Conservation (phyloP, 2,329 filamentous ascomycete species). For the Sphaerostilbella broomeana region DNA sequence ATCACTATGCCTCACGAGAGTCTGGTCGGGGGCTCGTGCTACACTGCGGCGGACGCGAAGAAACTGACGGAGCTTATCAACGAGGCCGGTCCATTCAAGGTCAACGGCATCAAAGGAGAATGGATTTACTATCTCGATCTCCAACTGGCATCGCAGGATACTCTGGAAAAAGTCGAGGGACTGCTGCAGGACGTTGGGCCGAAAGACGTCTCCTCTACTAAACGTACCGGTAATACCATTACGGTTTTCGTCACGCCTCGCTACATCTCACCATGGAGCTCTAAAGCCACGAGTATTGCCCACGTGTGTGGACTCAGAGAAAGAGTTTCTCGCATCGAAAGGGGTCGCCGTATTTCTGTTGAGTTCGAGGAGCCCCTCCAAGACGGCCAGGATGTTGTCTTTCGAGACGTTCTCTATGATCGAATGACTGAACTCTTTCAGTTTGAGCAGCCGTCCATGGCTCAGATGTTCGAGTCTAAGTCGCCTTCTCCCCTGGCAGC, state of each 20-base stretch:
- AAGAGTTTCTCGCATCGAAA: slow-evolving; percentile 71
- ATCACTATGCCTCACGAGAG: slow-evolving; percentile 29
- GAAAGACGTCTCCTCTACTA: slow-evolving; percentile 20
- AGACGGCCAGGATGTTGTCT: slow-evolving; percentile 43
- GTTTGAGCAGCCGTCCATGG: slow-evolving; percentile 59
- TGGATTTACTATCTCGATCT: slow-evolving; percentile 65
- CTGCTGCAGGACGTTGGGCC: slow-evolving; percentile 38
- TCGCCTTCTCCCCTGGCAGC: slow-evolving; percentile 58
- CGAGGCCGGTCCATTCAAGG: slow-evolving; percentile 35
- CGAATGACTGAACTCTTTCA: slow-evolving; percentile 89
- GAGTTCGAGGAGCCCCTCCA: slow-evolving; percentile 45
- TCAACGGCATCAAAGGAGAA: slow-evolving; percentile 43
- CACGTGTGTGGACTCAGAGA: slow-evolving; percentile 78
- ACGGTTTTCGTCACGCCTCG: slow-evolving; percentile 72
- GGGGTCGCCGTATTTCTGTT: slow-evolving; percentile 71
- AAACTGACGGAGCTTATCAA: slow-evolving; percentile 41
- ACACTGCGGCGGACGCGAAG: slow-evolving; percentile 38
- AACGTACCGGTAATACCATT: slow-evolving; percentile 39
- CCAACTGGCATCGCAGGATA: slow-evolving; percentile 36
- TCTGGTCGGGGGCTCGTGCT: slow-evolving; percentile 42
- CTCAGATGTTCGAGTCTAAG: slow-evolving; percentile 70
- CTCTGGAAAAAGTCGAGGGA: slow-evolving; percentile 41
- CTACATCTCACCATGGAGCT: slow-evolving; percentile 94
- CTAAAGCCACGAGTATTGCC: slow-evolving; percentile 88
- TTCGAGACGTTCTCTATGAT: slow-evolving; percentile 74